A percentile compares a stretch with the other conserved stretches of the same genome.
Conservation (phyloP, 768 basidiomycete genomes). For the Xerocomellus chrysenteron region DNA sequence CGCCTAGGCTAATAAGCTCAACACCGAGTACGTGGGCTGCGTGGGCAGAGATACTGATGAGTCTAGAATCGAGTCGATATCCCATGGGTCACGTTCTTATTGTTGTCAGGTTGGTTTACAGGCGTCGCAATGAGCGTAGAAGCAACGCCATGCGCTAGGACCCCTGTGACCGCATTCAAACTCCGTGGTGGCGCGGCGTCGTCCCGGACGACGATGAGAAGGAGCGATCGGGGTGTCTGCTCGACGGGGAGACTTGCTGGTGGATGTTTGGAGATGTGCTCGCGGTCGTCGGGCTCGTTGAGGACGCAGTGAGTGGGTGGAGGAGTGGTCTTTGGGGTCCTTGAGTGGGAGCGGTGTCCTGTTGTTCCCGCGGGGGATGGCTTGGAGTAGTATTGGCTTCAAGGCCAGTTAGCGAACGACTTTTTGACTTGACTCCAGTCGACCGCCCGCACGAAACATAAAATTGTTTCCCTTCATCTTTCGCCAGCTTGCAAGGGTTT, state of each 20-base stretch:
- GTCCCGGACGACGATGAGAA: not conserved
- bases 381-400: conserved; percentile 26
- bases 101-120: not conserved
- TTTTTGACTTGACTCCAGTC: conserved; percentile 30
- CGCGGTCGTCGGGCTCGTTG: conserved; percentile 1
- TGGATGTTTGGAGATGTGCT: not conserved
- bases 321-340: conserved; percentile 23
- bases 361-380: conserved; percentile 34
- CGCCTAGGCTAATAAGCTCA: not conserved
- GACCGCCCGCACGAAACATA: conserved; percentile 29
- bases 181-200: conserved; percentile 23
- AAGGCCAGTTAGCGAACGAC: conserved; percentile 29
- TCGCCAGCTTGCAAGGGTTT: conserved; percentile 28
- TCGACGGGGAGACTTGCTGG: not conserved
- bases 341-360: conserved; percentile 22
- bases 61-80: not conserved
- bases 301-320: not conserved
- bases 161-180: conserved; percentile 32
- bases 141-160: conserved; percentile 20
- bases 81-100: not conserved
- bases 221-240: not conserved
- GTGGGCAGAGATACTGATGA: not conserved
- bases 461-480: conserved; percentile 26
- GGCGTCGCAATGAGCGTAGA: not conserved
- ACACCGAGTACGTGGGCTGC: not conserved